Percentiles rank a stretch among this genome's conserved stretches.
Evolutionary conservation across 208 protist genomes (phyloP).

Genomic region (Trypanosoma caninum): DNA sequence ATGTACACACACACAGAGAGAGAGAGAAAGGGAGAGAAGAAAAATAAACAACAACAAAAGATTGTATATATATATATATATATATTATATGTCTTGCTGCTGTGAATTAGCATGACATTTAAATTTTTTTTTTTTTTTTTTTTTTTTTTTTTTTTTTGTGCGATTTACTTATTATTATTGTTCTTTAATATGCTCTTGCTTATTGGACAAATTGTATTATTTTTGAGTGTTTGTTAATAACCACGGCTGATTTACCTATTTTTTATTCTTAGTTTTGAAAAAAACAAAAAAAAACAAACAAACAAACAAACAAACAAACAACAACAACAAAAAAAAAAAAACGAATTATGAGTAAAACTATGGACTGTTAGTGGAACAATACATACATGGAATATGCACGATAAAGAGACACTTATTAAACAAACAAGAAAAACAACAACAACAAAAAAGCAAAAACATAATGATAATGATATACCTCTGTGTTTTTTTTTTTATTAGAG

Average conservation of each 20-base stretch:
- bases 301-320: slow-evolving; percentile 2
- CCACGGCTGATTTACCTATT: no score
- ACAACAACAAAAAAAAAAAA: neutral
- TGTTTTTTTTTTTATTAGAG: no score
- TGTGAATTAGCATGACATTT: no score
- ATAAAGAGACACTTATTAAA: neutral
- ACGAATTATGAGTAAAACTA: neutral
- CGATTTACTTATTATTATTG: neutral
- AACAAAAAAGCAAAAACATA: no score
- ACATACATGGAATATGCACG: neutral
- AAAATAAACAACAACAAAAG: neutral
- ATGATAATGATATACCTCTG: no score
- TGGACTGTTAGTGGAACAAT: neutral
- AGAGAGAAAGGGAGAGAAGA: no score
- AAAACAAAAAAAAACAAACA: slow-evolving; percentile 17
- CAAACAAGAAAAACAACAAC: no score
- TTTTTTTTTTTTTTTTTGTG: slow-evolving; percentile 1
- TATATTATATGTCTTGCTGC: no score
- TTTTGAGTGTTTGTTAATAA: no score
- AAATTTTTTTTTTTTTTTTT: neutral
- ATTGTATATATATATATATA: neutral
- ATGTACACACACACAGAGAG: no score
- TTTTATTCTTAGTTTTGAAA: no score
- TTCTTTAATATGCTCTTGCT: neutral
- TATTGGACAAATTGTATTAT: no score